Base-by-base conservation (phyloP, 2,329 filamentous ascomycete genomes). In the Xenosphaeropsis pyriputrescens region DNA sequence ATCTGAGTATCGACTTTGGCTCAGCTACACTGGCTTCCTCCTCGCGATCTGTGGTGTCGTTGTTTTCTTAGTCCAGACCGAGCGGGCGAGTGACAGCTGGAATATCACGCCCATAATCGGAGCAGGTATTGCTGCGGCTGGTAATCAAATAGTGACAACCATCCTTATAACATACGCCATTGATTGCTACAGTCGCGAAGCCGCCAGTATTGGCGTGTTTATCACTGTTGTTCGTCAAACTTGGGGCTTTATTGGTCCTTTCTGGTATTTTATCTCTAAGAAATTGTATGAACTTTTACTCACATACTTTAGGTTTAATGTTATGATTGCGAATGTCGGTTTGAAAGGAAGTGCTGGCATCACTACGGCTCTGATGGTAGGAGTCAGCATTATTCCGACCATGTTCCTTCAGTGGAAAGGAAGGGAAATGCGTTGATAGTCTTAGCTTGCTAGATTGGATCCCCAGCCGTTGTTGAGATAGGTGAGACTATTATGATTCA, bases 141-240 rank as follows among this genome's bases (percentile, higher is more conserved):
- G 72, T 0, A 74, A 73, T 41, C 72, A 76, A 49, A 65, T 76
- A 30, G 61, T 75, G n/a, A 75, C 71, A 1, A 75, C 72, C 0
- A 65, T 74, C 3, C 49, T 72, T 32, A 67, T 73, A 18, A 75
- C 72, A 0, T 76, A 75, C 48, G 65, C 70, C 0, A 65, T 78
- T 2, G 73, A 77, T 45, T 71, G 68, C 47, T 65, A 72, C 42
- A 61, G 58, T 7, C 58, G 68, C 18, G 62, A 71, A 34, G 61
- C 70, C 0, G 65, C 64, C 1, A 64, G 64, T 39, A 62, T 76
- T n/a, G 72, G 71, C 2, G 70, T 73, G 0, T 75, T 75, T 45
- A 63, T 77, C 43, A 74, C 64, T 6, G 58, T 75, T 37, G 63
- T 73, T 2, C 59, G 72, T 7, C 65, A 70, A 41, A 65, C 63